Conservation (phyloP, 2,329 filamentous ascomycete species). For the Zasmidium angulare region DNA sequence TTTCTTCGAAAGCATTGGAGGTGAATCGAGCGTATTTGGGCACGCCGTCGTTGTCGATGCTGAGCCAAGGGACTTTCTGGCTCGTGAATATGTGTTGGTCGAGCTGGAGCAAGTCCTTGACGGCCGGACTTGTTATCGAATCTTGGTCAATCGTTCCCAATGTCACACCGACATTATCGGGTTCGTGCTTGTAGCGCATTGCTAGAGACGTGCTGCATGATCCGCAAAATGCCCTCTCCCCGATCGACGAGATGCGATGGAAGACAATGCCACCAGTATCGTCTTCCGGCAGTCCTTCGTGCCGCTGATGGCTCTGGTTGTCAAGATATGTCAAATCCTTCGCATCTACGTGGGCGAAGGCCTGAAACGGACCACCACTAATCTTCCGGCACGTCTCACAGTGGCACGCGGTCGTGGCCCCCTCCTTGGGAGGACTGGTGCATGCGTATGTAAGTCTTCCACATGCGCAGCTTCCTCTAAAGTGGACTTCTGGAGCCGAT, state of each 20-base stretch:
- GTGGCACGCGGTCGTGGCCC: slow-evolving; percentile 16
- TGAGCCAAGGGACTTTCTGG: slow-evolving; percentile 23
- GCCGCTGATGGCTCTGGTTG: slow-evolving; percentile 17
- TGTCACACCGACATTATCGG: slow-evolving; percentile 12
- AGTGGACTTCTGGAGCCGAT: slow-evolving; percentile 4
- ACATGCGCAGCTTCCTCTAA: slow-evolving; percentile 27
- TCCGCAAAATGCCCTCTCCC: slow-evolving; percentile 23
- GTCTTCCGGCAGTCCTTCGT: slow-evolving; percentile 23
- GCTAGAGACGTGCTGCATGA: slow-evolving; percentile 22
- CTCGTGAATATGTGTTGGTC: slow-evolving; percentile 22
- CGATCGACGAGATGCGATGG: slow-evolving; percentile 12
- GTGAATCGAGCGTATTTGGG: slow-evolving; percentile 15
- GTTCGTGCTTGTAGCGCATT: slow-evolving; percentile 24
- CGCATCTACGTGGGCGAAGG: slow-evolving; percentile 18
- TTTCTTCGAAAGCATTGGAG: slow-evolving; percentile 14
- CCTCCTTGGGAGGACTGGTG: slow-evolving; percentile 11
- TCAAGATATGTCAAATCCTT: slow-evolving; percentile 20
- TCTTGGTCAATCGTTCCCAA: slow-evolving; percentile 22
- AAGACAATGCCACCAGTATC: slow-evolving; percentile 16
- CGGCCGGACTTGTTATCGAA: slow-evolving; percentile 13
- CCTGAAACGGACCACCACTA: slow-evolving; percentile 23
- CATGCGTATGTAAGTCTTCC: slow-evolving; percentile 25
- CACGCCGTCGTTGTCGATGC: slow-evolving; percentile 19
- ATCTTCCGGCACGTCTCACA: slow-evolving; percentile 28
- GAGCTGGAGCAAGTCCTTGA: slow-evolving; percentile 18